These are phyloP conservation scores for Inga laurina DNA, from an alignment of 306 rosid species.

Conservation along the genomic window DNA sequence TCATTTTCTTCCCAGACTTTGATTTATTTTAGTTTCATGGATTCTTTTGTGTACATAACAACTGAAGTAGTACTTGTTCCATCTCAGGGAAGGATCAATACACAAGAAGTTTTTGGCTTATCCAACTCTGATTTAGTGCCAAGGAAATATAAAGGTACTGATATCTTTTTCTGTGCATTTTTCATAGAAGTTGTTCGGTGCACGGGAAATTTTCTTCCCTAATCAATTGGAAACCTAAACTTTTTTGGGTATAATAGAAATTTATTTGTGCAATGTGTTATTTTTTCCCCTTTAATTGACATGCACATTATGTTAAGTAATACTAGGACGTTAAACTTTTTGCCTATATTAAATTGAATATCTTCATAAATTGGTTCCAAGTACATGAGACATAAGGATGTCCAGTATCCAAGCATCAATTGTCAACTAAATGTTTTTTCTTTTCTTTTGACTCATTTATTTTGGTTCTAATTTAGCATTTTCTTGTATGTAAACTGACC, in stretches of 20 bases:
- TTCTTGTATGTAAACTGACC: not conserved
- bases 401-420: not conserved
- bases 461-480: not conserved
- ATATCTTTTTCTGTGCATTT: slow-evolving; percentile 26
- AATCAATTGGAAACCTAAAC: not conserved
- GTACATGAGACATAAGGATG: not conserved
- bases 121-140: slow-evolving; percentile 93
- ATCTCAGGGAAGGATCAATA: slow-evolving; percentile 72
- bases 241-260: not conserved
- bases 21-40: not conserved
- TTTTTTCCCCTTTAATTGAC: not conserved
- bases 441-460: not conserved
- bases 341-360: not conserved
- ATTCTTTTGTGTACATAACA: not conserved
- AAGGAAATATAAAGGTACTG: slow-evolving; percentile 78
- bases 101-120: slow-evolving; percentile 79
- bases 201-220: not conserved
- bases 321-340: not conserved
- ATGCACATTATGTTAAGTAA: not conserved
- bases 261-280: not conserved
- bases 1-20: not conserved
- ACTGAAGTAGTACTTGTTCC: not conserved
- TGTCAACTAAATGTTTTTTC: not conserved
- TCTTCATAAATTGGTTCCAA: not conserved
- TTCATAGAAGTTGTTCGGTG: not conserved